Conservation (phyloP, 2,329 filamentous ascomycete species). For the Aspergillus spinulosporus region DNA sequence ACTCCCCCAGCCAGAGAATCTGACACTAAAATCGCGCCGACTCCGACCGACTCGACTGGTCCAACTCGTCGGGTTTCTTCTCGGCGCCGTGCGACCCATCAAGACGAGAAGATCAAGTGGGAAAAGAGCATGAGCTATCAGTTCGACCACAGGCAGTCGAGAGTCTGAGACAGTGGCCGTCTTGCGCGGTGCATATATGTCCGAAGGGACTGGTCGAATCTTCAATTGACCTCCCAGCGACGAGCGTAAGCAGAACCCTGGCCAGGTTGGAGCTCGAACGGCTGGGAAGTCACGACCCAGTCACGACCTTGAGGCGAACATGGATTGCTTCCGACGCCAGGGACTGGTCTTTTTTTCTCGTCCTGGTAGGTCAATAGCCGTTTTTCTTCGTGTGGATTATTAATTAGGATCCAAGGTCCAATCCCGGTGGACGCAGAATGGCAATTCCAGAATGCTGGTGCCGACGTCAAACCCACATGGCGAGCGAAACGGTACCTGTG, state of each 20-base stretch:
- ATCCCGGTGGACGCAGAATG: not conserved
- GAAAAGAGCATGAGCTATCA: slow-evolving; percentile 25
- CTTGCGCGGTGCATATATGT: slow-evolving; percentile 2
- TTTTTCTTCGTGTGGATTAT: not conserved
- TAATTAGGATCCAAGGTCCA: not conserved
- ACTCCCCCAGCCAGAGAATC: slow-evolving; percentile 5
- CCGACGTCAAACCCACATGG: slow-evolving; percentile 34
- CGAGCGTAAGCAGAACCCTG: not conserved
- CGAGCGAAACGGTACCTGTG: slow-evolving; percentile 9
- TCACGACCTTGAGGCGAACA: not conserved
- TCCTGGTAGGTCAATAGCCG: not conserved
- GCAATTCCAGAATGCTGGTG: slow-evolving; percentile 7
- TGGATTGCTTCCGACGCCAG: slow-evolving; percentile 3
- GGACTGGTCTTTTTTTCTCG: slow-evolving; percentile 1
- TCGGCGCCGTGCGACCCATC: slow-evolving; percentile 13
- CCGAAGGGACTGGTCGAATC: slow-evolving; percentile 8
- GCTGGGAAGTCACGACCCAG: not conserved
- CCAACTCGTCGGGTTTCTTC: slow-evolving; percentile 10
- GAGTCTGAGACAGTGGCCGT: not conserved
- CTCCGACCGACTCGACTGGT: slow-evolving; percentile 27
- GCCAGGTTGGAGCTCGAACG: not conserved
- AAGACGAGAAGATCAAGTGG: not conserved
- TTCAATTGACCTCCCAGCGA: slow-evolving; percentile 6
- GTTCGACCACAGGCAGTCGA: slow-evolving; percentile 8
- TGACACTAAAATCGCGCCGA: slow-evolving; percentile 20